Percentiles rank a stretch among this genome's conserved stretches.
phyloP scores from a whole-genome alignment of 108 stramenopile genomes.

The Epipyxis sp. region DNA sequence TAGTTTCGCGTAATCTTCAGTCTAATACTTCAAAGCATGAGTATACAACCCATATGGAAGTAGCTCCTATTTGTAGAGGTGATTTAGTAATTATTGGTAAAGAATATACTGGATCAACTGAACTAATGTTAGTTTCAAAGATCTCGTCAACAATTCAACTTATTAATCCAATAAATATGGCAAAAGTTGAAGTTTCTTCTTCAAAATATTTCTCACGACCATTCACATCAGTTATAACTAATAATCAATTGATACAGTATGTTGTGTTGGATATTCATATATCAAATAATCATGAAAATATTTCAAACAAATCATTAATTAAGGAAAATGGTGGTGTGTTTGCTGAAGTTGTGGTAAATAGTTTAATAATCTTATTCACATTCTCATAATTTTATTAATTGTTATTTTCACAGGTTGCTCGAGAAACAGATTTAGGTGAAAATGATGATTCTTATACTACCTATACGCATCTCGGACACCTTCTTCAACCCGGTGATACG shows the following conservation, averaged over 20 bases:
- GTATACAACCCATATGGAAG: constrained; percentile 89
- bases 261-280: constrained; percentile 78
- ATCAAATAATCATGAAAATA: constrained; percentile 1
- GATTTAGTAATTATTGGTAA: constrained; percentile 87
- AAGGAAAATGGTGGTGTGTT: constrained; percentile 47
- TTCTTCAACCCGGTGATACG: constrained; percentile 91
- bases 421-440: constrained; percentile 81
- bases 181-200: constrained; percentile 72
- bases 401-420: constrained; percentile 81
- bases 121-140: not conserved
- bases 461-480: constrained; percentile 84
- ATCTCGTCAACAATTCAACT: constrained; percentile 54
- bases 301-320: constrained; percentile 48
- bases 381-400: too few relatives aligned
- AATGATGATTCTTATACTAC: constrained; percentile 78
- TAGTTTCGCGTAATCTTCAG: constrained; percentile 92
- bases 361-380: too few relatives aligned
- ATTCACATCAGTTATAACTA: constrained; percentile 66
- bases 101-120: not conserved
- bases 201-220: constrained; percentile 68
- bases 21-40: constrained; percentile 89
- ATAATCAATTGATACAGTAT: constrained; percentile 67
- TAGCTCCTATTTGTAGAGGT: constrained; percentile 93
- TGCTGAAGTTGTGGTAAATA: too few relatives aligned
- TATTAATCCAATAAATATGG: constrained; percentile 61